phyloP scores from a whole-genome alignment of 2,329 filamentous ascomycete genomes.

The Alternaria angustiovoidea region DNA sequence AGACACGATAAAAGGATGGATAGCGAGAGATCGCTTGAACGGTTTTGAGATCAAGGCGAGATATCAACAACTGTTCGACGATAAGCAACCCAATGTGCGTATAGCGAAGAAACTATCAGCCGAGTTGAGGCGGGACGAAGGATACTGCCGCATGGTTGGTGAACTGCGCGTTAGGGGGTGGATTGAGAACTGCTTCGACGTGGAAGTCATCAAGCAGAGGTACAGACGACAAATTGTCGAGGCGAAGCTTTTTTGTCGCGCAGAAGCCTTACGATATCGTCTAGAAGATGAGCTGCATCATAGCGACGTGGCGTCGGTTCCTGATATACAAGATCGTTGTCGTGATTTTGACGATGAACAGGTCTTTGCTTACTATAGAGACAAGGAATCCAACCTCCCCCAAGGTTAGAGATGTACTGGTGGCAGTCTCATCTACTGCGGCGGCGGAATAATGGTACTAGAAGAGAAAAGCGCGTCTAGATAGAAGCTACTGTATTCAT shows the following conservation, averaged over 20 bases:
- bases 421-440: not conserved
- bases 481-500: not conserved
- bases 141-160: not conserved
- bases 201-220: not conserved
- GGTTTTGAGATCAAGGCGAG: not conserved
- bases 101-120: not conserved
- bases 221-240: not conserved
- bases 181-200: not conserved
- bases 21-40: not conserved
- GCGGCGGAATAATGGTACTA: not conserved
- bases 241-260: not conserved
- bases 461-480: not conserved
- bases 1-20: not conserved
- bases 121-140: not conserved
- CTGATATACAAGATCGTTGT: not conserved
- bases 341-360: too few species aligned
- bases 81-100: not conserved
- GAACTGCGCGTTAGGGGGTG: not conserved
- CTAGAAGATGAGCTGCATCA: not conserved
- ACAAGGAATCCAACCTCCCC: not conserved
- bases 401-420: not conserved
- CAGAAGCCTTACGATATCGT: not conserved
- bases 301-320: rapidly evolving
- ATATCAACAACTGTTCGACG: too few species aligned
- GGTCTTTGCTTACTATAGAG: too few species aligned